Percentiles rank a stretch among this genome's conserved stretches.
Evolutionary conservation across 306 rosid genomes (phyloP).

Genomic region (Prunus salicina): DNA sequence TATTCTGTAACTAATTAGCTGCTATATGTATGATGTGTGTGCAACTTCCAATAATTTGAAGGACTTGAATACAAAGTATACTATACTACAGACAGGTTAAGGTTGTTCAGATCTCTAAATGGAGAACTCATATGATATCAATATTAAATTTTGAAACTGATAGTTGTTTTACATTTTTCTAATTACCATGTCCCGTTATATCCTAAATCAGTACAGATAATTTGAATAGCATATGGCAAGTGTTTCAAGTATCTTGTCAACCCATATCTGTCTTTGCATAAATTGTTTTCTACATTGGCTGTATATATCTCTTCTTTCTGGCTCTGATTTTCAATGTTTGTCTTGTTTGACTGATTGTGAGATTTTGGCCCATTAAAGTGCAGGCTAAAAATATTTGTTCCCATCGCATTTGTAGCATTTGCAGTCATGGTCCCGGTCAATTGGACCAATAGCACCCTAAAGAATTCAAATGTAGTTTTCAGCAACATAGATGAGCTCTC

Average conservation of each 20-base stretch:
- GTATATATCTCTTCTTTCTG: not conserved
- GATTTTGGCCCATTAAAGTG: slow-evolving; percentile 28
- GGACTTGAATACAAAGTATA: not conserved
- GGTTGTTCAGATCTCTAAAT: too few relatives aligned
- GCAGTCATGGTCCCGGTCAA: slow-evolving; percentile 87
- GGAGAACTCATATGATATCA: not conserved
- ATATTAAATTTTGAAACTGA: too few relatives aligned
- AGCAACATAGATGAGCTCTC: slow-evolving; percentile 89
- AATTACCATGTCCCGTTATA: not conserved
- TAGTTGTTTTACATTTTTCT: not conserved
- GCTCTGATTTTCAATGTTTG: not conserved
- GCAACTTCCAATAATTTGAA: not conserved
- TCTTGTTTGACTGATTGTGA: slow-evolving; percentile 21
- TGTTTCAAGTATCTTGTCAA: not conserved
- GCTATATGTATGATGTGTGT: not conserved
- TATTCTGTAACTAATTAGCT: not conserved
- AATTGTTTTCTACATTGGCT: not conserved
- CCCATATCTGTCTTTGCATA: not conserved
- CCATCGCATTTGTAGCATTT: slow-evolving; percentile 74
- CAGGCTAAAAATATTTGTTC: slow-evolving; percentile 93
- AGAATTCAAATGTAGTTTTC: slow-evolving; percentile 55
- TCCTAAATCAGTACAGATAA: not conserved
- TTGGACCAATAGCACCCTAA: slow-evolving; percentile 83
- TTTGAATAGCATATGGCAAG: not conserved
- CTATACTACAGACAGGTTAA: not conserved